A percentile compares a stretch with the other conserved stretches of the same genome.
Evolutionary conservation across 805 yeast species (phyloP).

Genomic region (Cyberlindnera mississippiensis): DNA sequence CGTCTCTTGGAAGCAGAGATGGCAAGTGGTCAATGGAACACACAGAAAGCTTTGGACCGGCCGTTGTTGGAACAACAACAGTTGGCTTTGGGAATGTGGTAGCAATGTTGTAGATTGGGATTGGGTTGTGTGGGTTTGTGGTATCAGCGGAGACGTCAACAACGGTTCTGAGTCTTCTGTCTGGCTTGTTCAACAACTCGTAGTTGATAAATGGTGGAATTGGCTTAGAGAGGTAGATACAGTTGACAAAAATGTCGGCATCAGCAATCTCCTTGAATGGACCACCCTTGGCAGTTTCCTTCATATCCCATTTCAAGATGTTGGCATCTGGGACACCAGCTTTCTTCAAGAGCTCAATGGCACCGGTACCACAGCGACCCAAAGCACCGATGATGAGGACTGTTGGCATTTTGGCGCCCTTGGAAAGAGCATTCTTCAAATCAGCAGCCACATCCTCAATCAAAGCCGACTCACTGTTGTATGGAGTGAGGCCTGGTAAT

Average conservation of each 20-base stretch:
- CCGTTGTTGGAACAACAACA: conserved; percentile 70
- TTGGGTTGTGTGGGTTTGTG: conserved; percentile 96
- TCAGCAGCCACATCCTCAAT: conserved; percentile 65
- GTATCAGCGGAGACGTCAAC: conserved; percentile 99
- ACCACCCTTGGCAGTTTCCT: conserved; percentile 95
- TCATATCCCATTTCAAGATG: conserved; percentile 92
- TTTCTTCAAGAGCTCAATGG: conserved; percentile 75
- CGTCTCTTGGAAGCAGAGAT: conserved; percentile 91
- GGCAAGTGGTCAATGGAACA: conserved; percentile 97
- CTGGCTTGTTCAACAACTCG: conserved; percentile 57
- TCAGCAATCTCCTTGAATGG: conserved; percentile 90
- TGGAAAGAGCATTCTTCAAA: conserved; percentile 53
- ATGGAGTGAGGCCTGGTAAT: conserved; percentile 78
- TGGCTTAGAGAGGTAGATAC: conserved; percentile 90
- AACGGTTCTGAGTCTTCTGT: conserved; percentile 82
- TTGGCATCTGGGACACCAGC: conserved; percentile 85
- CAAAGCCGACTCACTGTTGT: conserved; percentile 71
- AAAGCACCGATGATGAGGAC: conserved; percentile 93
- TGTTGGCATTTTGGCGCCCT: conserved; percentile 65
- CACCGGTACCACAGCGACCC: conserved; percentile 99
- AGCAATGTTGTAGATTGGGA: conserved; percentile 88
- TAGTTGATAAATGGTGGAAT: conserved; percentile 85
- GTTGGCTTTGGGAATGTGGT: conserved; percentile 92
- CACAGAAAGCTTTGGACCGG: conserved; percentile 85
- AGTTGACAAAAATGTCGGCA: conserved; percentile 89